A percentile compares a stretch with the other conserved stretches of the same genome.
phyloP scores from a whole-genome alignment of 1,139 yeast species.

The Magnusiomyces ingens region DNA sequence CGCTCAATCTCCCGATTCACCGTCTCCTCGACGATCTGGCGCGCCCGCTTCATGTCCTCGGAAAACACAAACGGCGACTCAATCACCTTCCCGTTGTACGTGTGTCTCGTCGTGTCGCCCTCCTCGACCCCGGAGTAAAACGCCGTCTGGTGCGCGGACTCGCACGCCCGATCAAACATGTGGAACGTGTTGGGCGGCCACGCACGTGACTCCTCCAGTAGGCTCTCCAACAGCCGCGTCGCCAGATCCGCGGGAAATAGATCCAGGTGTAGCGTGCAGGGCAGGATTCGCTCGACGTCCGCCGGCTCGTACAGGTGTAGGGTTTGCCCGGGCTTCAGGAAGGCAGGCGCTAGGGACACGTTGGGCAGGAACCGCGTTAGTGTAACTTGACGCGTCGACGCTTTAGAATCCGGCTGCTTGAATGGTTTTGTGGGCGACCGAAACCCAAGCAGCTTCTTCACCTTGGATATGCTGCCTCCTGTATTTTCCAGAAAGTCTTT shows the following conservation, averaged over 20 bases:
- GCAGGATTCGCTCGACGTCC: constrained; percentile 40
- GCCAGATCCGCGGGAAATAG: constrained; percentile 49
- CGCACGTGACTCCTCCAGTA: constrained; percentile 37
- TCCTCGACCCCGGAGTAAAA: constrained; percentile 35
- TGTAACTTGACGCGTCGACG: no score
- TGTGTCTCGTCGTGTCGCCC: constrained; percentile 22
- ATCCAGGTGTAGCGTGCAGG: constrained; percentile 44
- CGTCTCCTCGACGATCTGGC: constrained; percentile 38
- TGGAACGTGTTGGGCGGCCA: constrained; percentile 44
- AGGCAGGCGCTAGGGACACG: no score
- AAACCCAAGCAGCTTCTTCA: no score
- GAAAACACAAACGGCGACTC: constrained; percentile 31
- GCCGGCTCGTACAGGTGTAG: constrained; percentile 27
- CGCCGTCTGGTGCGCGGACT: constrained; percentile 46
- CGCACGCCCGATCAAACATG: constrained; percentile 54
- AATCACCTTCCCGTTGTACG: constrained; percentile 39
- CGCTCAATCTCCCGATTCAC: constrained; percentile 38
- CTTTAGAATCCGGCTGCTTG: no score
- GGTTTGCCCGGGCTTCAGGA: constrained; percentile 15
- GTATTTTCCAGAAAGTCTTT: no score
- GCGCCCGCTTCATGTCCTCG: constrained; percentile 38
- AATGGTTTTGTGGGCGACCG: no score
- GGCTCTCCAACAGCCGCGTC: constrained; percentile 36
- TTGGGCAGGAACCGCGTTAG: no score
- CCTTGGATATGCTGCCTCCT: no score